phyloP scores from a whole-genome alignment of 2,329 filamentous ascomycete species.

The Corniculantispora saksenae region DNA sequence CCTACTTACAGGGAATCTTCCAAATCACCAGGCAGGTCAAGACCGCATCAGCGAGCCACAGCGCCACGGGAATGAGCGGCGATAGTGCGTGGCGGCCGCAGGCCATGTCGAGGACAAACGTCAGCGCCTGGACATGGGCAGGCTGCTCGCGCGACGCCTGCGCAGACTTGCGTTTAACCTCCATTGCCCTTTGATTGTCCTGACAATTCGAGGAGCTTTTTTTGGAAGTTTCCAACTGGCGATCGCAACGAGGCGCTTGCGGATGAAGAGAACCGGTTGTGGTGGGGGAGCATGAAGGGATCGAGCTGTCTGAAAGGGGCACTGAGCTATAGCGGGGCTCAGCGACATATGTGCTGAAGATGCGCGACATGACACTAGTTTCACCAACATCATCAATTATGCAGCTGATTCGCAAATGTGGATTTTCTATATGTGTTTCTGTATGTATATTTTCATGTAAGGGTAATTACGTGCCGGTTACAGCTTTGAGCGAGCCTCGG shows the following conservation, averaged over 20 bases:
- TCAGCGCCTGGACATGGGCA: conserved; percentile 29
- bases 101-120: conserved; percentile 44
- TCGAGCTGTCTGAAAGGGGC: conserved; percentile 18
- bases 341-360: not conserved
- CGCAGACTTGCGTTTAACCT: conserved; percentile 13
- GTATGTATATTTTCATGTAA: no score
- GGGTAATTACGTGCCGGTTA: not conserved
- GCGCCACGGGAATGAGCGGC: conserved; percentile 54
- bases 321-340: conserved; percentile 7
- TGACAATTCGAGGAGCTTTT: no score
- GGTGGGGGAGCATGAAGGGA: conserved; percentile 12
- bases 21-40: conserved; percentile 75
- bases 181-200: not conserved
- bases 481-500: not conserved
- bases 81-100: conserved; percentile 53
- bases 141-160: conserved; percentile 23
- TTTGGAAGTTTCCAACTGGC: not conserved
- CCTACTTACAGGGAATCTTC: conserved; percentile 75
- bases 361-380: not conserved
- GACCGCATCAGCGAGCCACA: conserved; percentile 69
- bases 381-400: not conserved
- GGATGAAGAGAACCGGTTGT: not conserved
- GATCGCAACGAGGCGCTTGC: not conserved
- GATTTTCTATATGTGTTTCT: no score
- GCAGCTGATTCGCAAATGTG: no score